Percentiles rank a stretch among this genome's conserved stretches.
These are phyloP conservation scores for Aureobasidium vineae DNA, from an alignment of 2,329 filamentous ascomycete species.

Conservation along the genomic window DNA sequence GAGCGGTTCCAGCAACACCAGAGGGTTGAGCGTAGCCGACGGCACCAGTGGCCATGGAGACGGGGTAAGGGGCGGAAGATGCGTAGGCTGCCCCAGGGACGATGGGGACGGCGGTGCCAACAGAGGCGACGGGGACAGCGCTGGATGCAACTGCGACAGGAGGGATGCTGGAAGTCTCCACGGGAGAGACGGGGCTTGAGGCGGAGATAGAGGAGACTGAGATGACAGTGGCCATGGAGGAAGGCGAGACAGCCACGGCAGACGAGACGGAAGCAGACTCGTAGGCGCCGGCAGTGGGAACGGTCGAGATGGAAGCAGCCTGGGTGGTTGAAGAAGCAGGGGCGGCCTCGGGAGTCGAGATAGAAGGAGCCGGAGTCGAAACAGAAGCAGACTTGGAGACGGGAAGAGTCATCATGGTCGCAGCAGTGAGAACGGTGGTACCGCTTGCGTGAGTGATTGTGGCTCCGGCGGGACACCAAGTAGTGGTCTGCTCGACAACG, in stretches of 20 bases:
- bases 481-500: slow-evolving; percentile 10
- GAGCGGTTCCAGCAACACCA: slow-evolving; percentile 1
- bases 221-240: background rate
- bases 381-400: background rate
- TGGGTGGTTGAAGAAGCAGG: background rate
- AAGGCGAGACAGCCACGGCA: background rate
- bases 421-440: slow-evolving; percentile 20
- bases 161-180: background rate
- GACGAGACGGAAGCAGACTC: slow-evolving; percentile 15
- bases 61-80: slow-evolving; percentile 12
- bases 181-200: background rate
- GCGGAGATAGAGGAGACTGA: background rate
- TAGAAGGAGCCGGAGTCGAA: background rate
- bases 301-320: background rate
- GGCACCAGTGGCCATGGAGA: background rate
- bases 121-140: background rate
- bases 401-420: slow-evolving; percentile 8
- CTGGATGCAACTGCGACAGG: background rate
- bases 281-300: background rate
- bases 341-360: background rate
- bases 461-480: slow-evolving; percentile 10
- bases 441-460: slow-evolving; percentile 14
- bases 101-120: slow-evolving; percentile 10
- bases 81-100: background rate
- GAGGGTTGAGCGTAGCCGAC: slow-evolving; percentile 6